Evolutionary conservation across 1,284 basidiomycete species (phyloP).

Genomic region (Apiotrichum domesticum): DNA sequence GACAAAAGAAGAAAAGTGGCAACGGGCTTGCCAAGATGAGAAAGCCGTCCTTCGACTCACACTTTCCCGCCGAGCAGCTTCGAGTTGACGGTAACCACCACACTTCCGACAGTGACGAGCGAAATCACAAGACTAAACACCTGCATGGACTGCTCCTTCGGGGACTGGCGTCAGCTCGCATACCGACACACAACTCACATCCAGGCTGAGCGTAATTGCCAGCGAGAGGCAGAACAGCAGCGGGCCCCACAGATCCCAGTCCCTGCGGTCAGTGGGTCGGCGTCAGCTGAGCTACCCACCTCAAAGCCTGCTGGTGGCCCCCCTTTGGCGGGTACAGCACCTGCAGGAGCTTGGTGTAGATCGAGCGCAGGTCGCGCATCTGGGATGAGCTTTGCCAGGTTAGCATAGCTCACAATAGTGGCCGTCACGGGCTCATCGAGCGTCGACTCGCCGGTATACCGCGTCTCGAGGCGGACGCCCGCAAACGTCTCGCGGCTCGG

Average conservation of each 20-base stretch:
- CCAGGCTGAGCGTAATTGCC: constrained; percentile 80
- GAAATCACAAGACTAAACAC: constrained; percentile 89
- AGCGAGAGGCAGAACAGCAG: constrained; percentile 76
- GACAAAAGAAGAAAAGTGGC: too few species aligned
- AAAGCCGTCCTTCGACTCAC: constrained; percentile 50
- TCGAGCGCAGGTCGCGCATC: constrained; percentile 79
- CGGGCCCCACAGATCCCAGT: constrained; percentile 97
- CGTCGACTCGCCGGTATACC: constrained; percentile 74
- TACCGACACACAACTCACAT: constrained; percentile 53
- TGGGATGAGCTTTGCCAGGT: constrained; percentile 37
- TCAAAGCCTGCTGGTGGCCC: constrained; percentile 68
- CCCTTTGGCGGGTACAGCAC: constrained; percentile 77
- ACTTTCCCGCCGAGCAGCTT: constrained; percentile 94
- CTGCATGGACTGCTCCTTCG: constrained; percentile 70
- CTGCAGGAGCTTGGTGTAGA: constrained; percentile 85
- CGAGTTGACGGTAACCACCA: constrained; percentile 85
- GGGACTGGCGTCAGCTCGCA: constrained; percentile 56
- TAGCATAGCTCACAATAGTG: constrained; percentile 65
- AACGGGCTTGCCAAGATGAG: too few species aligned
- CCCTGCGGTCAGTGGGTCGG: constrained; percentile 51
- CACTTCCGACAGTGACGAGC: constrained; percentile 78
- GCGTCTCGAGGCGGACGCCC: constrained; percentile 78
- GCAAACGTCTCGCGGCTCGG: constrained; percentile 47
- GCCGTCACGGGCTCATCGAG: constrained; percentile 82
- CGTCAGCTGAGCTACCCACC: constrained; percentile 48